Evolutionary conservation across 2,329 filamentous ascomycete genomes (phyloP).

Genomic region (Podosphaera leucotricha): DNA sequence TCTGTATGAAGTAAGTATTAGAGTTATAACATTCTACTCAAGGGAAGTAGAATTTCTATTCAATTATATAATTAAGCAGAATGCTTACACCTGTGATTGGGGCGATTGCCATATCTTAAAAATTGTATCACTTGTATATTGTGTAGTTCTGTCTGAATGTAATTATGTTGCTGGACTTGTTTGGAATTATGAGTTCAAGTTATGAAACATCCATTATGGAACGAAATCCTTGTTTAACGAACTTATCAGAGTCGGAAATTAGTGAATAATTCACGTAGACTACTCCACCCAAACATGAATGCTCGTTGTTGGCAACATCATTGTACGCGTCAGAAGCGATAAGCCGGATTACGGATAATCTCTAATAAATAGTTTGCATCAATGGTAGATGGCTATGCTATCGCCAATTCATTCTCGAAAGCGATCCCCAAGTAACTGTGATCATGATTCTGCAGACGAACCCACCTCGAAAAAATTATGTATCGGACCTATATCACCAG

Average conservation of each 20-base stretch:
- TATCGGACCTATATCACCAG: conserved; percentile 10
- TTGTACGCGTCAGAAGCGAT: not conserved
- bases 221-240: no score
- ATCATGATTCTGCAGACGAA: conserved; percentile 9
- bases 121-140: conserved; percentile 1
- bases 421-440: conserved; percentile 9
- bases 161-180: not conserved
- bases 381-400: conserved; percentile 8
- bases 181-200: no score
- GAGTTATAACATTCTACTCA: conserved; percentile 4
- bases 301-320: not conserved
- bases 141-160: not conserved
- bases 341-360: not conserved
- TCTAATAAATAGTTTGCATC: not conserved
- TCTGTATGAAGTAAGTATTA: conserved; percentile 19
- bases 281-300: not conserved
- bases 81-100: conserved; percentile 18
- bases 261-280: no score
- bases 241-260: no score
- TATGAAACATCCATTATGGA: no score
- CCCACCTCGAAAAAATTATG: conserved; percentile 10
- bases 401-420: conserved; percentile 9
- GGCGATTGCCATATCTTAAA: conserved; percentile 15
- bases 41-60: not conserved
- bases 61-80: not conserved